These are phyloP conservation scores for Wallacemonas collosoma DNA, from an alignment of 208 protist species.

Conservation along the genomic window DNA sequence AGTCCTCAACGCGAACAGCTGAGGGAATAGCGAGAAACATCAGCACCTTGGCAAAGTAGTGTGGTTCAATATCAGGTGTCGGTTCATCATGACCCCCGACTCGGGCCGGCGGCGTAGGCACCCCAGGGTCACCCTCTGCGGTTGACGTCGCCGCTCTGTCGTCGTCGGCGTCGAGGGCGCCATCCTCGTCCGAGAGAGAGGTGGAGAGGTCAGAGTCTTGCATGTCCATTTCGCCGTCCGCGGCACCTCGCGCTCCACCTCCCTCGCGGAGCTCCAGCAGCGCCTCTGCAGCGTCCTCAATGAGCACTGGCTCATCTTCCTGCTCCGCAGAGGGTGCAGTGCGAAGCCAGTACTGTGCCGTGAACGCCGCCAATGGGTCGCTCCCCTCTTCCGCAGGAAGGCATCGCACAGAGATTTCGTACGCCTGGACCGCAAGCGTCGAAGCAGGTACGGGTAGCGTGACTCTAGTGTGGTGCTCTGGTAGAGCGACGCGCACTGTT, in stretches of 20 bases:
- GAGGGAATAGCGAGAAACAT: conserved; percentile 25
- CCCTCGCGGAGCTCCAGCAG: background rate
- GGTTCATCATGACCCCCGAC: no score
- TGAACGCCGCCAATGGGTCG: background rate
- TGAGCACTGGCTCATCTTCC: background rate
- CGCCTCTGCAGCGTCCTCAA: conserved; percentile 6
- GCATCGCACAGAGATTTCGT: background rate
- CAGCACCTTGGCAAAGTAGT: conserved; percentile 17
- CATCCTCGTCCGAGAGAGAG: background rate
- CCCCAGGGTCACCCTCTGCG: no score
- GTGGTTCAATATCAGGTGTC: background rate
- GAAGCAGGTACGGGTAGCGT: background rate
- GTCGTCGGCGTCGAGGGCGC: background rate
- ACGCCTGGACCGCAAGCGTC: background rate
- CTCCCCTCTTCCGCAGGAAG: background rate
- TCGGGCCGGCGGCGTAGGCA: no score
- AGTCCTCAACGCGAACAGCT: background rate
- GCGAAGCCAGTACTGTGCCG: background rate
- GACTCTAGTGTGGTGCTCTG: background rate
- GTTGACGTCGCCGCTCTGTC: no score
- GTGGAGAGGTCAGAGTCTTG: background rate
- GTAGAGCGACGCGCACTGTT: background rate
- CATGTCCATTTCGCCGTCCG: background rate
- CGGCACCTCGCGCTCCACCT: background rate
- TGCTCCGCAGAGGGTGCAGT: background rate